A percentile compares a stretch with the other conserved stretches of the same genome.
These are phyloP conservation scores for Termitomyces heimii DNA, from an alignment of 768 basidiomycete genomes.

Conservation along the genomic window DNA sequence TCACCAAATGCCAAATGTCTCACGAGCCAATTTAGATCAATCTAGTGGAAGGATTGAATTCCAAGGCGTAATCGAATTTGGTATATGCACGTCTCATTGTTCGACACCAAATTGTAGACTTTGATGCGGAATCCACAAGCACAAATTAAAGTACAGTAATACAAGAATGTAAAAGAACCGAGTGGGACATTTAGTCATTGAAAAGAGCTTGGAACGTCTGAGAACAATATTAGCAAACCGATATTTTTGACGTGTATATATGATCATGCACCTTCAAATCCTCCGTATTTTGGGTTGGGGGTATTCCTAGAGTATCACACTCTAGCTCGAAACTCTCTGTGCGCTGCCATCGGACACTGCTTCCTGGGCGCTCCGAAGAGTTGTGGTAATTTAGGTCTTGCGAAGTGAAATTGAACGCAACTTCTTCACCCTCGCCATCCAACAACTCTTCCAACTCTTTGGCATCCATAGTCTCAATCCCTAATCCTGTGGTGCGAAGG, in stretches of 20 bases:
- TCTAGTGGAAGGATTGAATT: slow-evolving; percentile 32
- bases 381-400: slow-evolving; percentile 15
- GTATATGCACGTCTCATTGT: neutral
- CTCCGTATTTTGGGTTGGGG: slow-evolving; percentile 33
- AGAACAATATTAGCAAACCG: neutral
- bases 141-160: neutral
- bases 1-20: neutral
- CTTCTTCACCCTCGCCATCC: slow-evolving; percentile 56
- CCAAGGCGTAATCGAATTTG: slow-evolving; percentile 13
- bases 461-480: slow-evolving; percentile 58
- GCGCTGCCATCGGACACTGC: slow-evolving; percentile 15
- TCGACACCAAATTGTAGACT: neutral
- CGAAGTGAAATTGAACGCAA: slow-evolving; percentile 30
- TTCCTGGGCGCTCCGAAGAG: slow-evolving; percentile 7
- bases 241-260: neutral
- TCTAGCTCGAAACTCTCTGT: slow-evolving; percentile 28
- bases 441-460: slow-evolving; percentile 58
- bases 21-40: slow-evolving; percentile 29
- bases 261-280: slow-evolving; percentile 24
- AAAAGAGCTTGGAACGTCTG: slow-evolving; percentile 46
- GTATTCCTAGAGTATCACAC: slow-evolving; percentile 29
- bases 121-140: neutral
- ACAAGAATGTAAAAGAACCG: too few relatives aligned
- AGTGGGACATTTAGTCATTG: slow-evolving; percentile 30
- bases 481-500: slow-evolving; percentile 57